phyloP scores from a whole-genome alignment of 805 yeast genomes.

The Candida sanyiensis region DNA sequence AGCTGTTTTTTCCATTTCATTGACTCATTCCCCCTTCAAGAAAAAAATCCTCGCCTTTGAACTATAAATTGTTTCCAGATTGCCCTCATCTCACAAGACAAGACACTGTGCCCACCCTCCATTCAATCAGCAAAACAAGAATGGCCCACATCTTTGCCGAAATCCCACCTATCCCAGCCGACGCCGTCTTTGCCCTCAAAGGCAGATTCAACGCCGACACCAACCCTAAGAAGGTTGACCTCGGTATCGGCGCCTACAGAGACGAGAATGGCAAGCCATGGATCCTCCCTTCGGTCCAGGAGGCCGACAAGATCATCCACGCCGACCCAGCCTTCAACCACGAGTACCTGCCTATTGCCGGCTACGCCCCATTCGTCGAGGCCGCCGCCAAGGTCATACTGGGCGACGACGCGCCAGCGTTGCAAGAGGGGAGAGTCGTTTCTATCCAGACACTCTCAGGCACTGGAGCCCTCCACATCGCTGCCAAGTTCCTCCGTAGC shows the following conservation, averaged over 20 bases:
- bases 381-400: constrained; percentile 71
- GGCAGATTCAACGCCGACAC: constrained; percentile 56
- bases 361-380: constrained; percentile 58
- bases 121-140: constrained; percentile 7
- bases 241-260: constrained; percentile 80
- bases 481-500: constrained; percentile 47
- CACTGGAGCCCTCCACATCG: constrained; percentile 87
- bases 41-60: too few species aligned
- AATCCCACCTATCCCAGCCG: constrained; percentile 69
- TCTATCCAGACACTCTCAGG: constrained; percentile 80
- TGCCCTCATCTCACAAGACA: too few species aligned
- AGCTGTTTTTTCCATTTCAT: too few species aligned
- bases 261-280: constrained; percentile 66
- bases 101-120: too few species aligned
- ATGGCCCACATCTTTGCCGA: constrained; percentile 37
- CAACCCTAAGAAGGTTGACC: constrained; percentile 67
- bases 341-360: constrained; percentile 83
- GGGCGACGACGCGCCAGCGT: constrained; percentile 52
- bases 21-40: too few species aligned
- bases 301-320: constrained; percentile 63
- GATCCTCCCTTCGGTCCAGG: constrained; percentile 61
- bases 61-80: too few species aligned
- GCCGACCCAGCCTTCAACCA: constrained; percentile 63
- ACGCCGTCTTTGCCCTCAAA: constrained; percentile 79
- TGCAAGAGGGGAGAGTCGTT: constrained; percentile 42